These are phyloP conservation scores for Blastomyces percursus DNA, from an alignment of 2,329 filamentous ascomycete genomes.

Conservation along the genomic window DNA sequence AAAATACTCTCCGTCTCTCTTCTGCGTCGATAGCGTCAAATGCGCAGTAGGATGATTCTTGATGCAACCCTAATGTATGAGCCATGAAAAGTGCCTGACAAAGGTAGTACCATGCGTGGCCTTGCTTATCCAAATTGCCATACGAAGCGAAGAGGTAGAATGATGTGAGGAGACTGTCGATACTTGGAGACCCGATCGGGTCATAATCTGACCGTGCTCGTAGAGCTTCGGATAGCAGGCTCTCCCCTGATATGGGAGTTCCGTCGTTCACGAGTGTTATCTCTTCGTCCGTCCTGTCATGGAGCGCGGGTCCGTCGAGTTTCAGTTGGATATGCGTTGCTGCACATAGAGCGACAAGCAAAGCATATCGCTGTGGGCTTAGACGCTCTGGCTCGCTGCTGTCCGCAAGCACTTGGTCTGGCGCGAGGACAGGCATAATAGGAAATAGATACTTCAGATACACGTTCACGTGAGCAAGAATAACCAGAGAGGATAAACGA, in stretches of 20 bases:
- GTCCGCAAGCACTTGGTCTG: slow-evolving; percentile 26
- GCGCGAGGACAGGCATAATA: slow-evolving; percentile 34
- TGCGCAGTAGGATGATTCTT: slow-evolving; percentile 41
- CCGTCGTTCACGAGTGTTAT: slow-evolving; percentile 44
- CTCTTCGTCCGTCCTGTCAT: slow-evolving; percentile 17
- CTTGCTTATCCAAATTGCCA: slow-evolving; percentile 60
- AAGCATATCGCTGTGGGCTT: slow-evolving; percentile 29
- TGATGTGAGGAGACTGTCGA: slow-evolving; percentile 49
- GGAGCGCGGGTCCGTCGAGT: slow-evolving; percentile 23
- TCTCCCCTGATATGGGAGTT: slow-evolving; percentile 51
- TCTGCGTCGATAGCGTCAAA: slow-evolving; percentile 45
- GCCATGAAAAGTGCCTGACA: slow-evolving; percentile 63
- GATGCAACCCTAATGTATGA: slow-evolving; percentile 34
- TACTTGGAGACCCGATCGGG: slow-evolving; percentile 30
- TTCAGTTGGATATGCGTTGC: slow-evolving; percentile 38
- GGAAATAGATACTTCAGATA: slow-evolving; percentile 34
- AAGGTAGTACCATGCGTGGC: slow-evolving; percentile 68
- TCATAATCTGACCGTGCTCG: slow-evolving; percentile 33
- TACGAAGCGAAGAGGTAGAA: slow-evolving; percentile 68
- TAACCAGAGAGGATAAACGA: slow-evolving; percentile 24
- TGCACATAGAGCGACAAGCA: slow-evolving; percentile 33
- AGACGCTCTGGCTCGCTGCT: slow-evolving; percentile 45
- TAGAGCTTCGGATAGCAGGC: slow-evolving; percentile 55
- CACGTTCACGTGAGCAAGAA: slow-evolving; percentile 32
- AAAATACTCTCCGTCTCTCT: slow-evolving; percentile 57